Base-by-base conservation (phyloP, 202 grass and related monocot species). In the Brachypodium distachyon region DNA sequence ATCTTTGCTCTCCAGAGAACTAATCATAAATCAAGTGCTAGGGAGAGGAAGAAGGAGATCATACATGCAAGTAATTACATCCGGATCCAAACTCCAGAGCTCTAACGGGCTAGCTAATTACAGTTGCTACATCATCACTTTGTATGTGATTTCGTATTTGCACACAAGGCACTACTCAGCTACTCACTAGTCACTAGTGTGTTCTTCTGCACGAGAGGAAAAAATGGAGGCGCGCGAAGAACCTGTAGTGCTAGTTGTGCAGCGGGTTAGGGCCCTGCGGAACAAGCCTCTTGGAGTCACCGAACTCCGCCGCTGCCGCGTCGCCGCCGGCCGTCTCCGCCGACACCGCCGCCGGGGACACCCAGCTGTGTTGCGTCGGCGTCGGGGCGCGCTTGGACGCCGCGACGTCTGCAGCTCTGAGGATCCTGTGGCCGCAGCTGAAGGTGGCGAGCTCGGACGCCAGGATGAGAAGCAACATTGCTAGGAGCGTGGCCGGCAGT, bases 251-350 rank as follows among this genome's bases (percentile, higher is more conserved):
- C 87, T 91, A 95, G 86, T 95, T 95, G 80, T 95, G 92, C 72
- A 95, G 81, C 54, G 92, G 92, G 85, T 95, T 95, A 16, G 92
- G 84, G 47, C 92, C 89, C 81, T 83, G 80, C 19, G 92, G 92
- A 7, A 95, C 92, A 80, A 89, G 28, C 75, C 92, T 89, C 83
- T 95, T 89, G 29, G 92, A 86, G 9, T 67, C 86, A 22, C 83
- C 81, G 3, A 84, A 54, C 54, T 2, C 66, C 12, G 49, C 49
- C 4, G 58, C 33, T 12, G 61, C 48, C 63, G 9, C 73, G 47
- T 53, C 81, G 28, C 41, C 21, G 18, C 2, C 37, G 12, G 28
- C 39, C 11, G 53, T 21, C 17, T 28, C 4, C 47, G 47, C 21
- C 16, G 3, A 4, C 41, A 22, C 7, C 49, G 22, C 18, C 50